A percentile compares a stretch with the other conserved stretches of the same genome.
phyloP scores from a whole-genome alignment of 331 rosid genomes.

The Malus hybrid region DNA sequence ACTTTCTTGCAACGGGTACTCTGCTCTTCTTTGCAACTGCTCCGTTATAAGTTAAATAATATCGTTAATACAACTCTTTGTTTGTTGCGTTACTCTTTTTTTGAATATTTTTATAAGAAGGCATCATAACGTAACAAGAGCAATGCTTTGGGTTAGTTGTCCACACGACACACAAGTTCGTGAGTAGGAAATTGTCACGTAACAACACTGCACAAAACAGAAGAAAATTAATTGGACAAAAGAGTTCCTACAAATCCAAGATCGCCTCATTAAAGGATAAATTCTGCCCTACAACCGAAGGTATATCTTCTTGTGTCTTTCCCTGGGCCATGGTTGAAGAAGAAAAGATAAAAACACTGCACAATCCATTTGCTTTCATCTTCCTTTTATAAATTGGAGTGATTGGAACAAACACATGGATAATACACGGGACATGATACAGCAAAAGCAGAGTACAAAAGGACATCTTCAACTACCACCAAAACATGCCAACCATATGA shows the following conservation, averaged over 20 bases:
- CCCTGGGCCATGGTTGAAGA: neutral
- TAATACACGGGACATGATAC: neutral
- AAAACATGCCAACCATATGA: conserved; percentile 3
- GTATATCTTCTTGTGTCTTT: too few species aligned
- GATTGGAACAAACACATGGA: neutral
- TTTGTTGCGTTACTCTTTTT: too few species aligned
- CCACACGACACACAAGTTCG: neutral
- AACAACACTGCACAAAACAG: too few species aligned
- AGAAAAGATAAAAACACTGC: neutral
- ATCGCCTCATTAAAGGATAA: too few species aligned
- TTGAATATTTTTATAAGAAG: too few species aligned
- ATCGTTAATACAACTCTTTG: neutral
- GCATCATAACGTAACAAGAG: too few species aligned
- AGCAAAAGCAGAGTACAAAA: neutral
- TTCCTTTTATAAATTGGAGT: neutral
- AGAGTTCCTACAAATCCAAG: too few species aligned
- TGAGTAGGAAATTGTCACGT: too few species aligned
- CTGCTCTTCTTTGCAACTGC: neutral
- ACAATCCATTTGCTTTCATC: neutral
- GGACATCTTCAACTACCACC: conserved; percentile 7
- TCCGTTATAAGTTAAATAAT: neutral
- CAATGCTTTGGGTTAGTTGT: neutral
- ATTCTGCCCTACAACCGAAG: too few species aligned
- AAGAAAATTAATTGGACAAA: too few species aligned
- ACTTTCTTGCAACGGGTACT: neutral